Conservation (phyloP, 2,329 filamentous ascomycete species). For the Aspergillus fumigatiaffinis region DNA sequence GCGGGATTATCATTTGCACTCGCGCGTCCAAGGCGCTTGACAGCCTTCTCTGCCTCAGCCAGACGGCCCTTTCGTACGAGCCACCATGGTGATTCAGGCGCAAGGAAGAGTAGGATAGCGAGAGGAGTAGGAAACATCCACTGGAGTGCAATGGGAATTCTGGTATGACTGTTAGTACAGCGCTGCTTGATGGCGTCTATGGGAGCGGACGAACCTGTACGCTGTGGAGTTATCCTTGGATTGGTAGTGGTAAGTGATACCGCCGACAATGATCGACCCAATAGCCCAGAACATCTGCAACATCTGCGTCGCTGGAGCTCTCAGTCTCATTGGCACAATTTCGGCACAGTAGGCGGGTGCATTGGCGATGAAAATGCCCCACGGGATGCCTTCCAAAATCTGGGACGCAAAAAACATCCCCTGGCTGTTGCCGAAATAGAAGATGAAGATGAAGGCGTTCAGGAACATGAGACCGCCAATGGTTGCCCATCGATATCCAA, state of each 20-base stretch:
- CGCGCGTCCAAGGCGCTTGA: slow-evolving; percentile 49
- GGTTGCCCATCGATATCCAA: slow-evolving; percentile 61
- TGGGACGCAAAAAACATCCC: slow-evolving; percentile 51
- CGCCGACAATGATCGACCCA: slow-evolving; percentile 58
- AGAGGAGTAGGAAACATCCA: slow-evolving; percentile 58
- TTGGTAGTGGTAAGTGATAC: slow-evolving; percentile 54
- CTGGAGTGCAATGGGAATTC: slow-evolving; percentile 54
- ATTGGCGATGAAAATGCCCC: slow-evolving; percentile 65
- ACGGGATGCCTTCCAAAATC: slow-evolving; percentile 59
- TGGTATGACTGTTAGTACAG: slow-evolving; percentile 35
- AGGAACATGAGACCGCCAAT: slow-evolving; percentile 51
- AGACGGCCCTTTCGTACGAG: slow-evolving; percentile 47
- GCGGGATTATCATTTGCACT: slow-evolving; percentile 32
- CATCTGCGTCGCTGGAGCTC: slow-evolving; percentile 59
- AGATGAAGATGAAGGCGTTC: slow-evolving; percentile 51
- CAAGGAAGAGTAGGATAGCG: slow-evolving; percentile 49
- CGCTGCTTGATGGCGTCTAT: slow-evolving; percentile 17
- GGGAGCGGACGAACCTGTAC: background rate
- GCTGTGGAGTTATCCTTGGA: slow-evolving; percentile 26
- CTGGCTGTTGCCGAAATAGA: slow-evolving; percentile 45
- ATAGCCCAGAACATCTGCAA: slow-evolving; percentile 65
- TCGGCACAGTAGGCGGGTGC: slow-evolving; percentile 61
- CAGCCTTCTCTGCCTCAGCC: slow-evolving; percentile 44
- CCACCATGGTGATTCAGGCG: slow-evolving; percentile 53
- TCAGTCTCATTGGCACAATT: slow-evolving; percentile 56